Conservation (phyloP, 2,329 filamentous ascomycete species). For the Botrytis elliptica region DNA sequence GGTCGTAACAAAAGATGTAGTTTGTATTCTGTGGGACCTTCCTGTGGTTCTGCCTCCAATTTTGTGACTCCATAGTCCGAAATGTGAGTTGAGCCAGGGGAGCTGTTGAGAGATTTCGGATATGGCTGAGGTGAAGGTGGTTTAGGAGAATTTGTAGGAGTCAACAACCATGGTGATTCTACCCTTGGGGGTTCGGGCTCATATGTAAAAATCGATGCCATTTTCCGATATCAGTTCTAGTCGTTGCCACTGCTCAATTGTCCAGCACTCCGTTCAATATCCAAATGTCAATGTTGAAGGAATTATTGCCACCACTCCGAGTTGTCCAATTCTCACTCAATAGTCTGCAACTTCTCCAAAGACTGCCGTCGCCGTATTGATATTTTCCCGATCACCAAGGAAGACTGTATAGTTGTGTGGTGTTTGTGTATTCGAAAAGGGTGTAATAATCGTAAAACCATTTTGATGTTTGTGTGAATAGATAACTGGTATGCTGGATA, state of each 20-base stretch:
- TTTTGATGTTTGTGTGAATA: constrained; percentile 42
- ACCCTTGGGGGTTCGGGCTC: constrained; percentile 85
- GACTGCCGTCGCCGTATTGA: constrained; percentile 27
- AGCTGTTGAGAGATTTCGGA: constrained; percentile 4
- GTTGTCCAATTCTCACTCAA: not conserved
- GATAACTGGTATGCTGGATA: not conserved
- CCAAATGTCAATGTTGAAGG: not conserved
- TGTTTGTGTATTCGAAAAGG: constrained; percentile 44
- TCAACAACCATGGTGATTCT: constrained; percentile 83
- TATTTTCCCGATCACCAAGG: constrained; percentile 38
- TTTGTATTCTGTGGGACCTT: constrained; percentile 96
- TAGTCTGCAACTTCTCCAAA: not conserved
- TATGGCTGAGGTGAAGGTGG: constrained; percentile 33
- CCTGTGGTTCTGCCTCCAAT: constrained; percentile 85
- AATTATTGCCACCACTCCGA: not conserved
- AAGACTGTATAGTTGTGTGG: constrained; percentile 50
- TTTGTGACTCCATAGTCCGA: constrained; percentile 68
- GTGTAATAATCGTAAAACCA: constrained; percentile 48
- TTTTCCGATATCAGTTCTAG: constrained; percentile 40
- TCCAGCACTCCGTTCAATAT: not conserved
- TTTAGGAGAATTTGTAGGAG: constrained; percentile 45
- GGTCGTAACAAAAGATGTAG: constrained; percentile 82
- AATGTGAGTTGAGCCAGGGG: constrained; percentile 44
- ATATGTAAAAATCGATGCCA: constrained; percentile 96
- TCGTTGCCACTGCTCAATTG: not conserved